Evolutionary conservation across 352 stramenopile species (phyloP), one percentile per base, ranked within the genome.

Genomic region (Globisporangium solare): DNA sequence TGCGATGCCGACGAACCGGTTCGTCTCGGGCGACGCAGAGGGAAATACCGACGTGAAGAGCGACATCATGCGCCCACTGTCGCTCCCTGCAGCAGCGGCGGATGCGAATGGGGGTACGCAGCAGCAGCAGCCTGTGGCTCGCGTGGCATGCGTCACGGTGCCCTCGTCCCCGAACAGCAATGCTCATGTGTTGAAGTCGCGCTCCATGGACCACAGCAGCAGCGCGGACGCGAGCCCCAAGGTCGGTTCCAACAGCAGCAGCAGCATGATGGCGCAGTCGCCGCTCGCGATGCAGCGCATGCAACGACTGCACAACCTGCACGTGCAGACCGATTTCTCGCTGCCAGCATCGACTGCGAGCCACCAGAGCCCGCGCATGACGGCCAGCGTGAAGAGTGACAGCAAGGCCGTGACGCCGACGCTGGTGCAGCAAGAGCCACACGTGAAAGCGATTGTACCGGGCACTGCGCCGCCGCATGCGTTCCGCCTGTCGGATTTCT

Each of bases 401-500:
- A 42, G 53, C 48, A 50, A 50, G 40, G 24, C 55, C 21, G 22
- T 12, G 22, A 39, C 54, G 32, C 37, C 54, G 45, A n/a, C 32
- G 21, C 46, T 47, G 21, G 47, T 10, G 12, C 51, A 56, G n/a
- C 51, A 56, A 12, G 47, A 56, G 6, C 3, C 22, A n/a, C 48
- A 41, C 2, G 48, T 15, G 1, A 42, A 15, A n/a, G 39, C 6
- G 1, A 35, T 21, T 5, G 37, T n/a, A 0, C 21, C 32, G 14
- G 46, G 39, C 11, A 63, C 24, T 27, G 24, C 24, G 15, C 70
- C 58, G 13, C 74, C 75, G 39, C 71, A 79, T 56, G 24, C 69
- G 14, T 91, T 91, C 60, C 74, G 74, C 11, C 67, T 91, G 1
- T 67, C 80, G 1, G 83, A 93, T 51, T 91, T 93, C 42, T 72